Conservation (phyloP, 257 asterid genomes). For the Forsythia viridissima region DNA sequence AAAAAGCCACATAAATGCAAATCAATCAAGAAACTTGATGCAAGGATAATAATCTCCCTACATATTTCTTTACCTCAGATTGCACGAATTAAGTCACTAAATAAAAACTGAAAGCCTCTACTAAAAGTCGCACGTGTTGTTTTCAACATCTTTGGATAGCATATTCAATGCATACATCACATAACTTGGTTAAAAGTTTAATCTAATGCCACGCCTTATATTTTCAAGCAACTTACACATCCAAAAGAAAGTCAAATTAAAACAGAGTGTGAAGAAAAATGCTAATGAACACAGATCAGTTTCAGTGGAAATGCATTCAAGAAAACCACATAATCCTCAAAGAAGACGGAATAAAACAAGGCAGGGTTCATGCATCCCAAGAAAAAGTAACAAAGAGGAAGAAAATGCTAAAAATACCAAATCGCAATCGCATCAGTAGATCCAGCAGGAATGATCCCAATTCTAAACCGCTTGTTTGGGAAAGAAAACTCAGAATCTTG, state of each 20-base stretch:
- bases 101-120: neutral
- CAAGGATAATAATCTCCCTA: neutral
- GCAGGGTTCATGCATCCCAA: neutral
- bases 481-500: constrained; percentile 59
- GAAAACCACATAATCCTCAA: constrained; percentile 6
- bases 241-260: neutral
- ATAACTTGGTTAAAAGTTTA: neutral
- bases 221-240: neutral
- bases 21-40: neutral
- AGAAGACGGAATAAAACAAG: neutral
- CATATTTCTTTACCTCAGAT: neutral
- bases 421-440: constrained; percentile 96
- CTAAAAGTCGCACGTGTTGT: neutral
- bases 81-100: neutral
- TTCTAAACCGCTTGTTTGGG: constrained; percentile 73
- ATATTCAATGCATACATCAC: neutral
- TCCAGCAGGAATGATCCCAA: constrained; percentile 98
- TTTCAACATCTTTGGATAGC: neutral
- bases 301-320: constrained; percentile 7
- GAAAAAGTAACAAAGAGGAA: constrained; percentile 19
- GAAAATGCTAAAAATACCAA: constrained; percentile 53
- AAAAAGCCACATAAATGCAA: neutral
- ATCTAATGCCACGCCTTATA: neutral
- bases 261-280: neutral
- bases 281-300: neutral